Base-by-base conservation (phyloP, 208 protist genomes). In the Acanthamoeba triangularis region DNA sequence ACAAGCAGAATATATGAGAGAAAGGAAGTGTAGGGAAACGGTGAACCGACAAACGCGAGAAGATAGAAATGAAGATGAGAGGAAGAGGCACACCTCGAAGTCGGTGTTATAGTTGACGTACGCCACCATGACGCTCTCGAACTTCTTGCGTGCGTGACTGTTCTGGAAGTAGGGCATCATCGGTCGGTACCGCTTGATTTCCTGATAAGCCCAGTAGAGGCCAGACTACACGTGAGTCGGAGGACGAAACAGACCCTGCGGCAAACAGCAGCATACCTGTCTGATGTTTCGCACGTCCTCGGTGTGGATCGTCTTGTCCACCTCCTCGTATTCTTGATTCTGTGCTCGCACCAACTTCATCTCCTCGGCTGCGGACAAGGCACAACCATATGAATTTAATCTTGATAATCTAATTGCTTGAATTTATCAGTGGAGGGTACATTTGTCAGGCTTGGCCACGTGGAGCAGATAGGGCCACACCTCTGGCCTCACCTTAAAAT, bases 391-490 rank as follows among this genome's bases (percentile, higher is more conserved):
- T 35, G 65, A 35, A 96, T 91, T 54, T 69, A 56, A 54, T 96
- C 56, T 20, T 28, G 23, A 13, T 65, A 65, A 28, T 28, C 59
- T 65, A 65, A 28, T 93, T 93, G 13, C 11, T 28, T 54, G 10
- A 35, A 91, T 63, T 25, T 63, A 54, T 80, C 76, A 47, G n/a
- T 10, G 35, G 10, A 54, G n/a, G 14, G 80, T 82, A 96, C 93
- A 95, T 94, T 96, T 96, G 63, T 97, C 96, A 74, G 59, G 84
- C 61, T 97, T 97, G 52, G 96, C 92, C 6, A 94, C 82, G 41
- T 94, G 90, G 18, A 97, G 69, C 30, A 97, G 44, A 88, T 97
- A 97, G n/a, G 94, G 94, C 95, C 95, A 97, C 61, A 97, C 96
- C 54, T 97, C 96, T 28, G 85, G 23, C 69, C 96, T 56, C 82